phyloP scores from a whole-genome alignment of 1,284 basidiomycete genomes.

The Malassezia equina region DNA sequence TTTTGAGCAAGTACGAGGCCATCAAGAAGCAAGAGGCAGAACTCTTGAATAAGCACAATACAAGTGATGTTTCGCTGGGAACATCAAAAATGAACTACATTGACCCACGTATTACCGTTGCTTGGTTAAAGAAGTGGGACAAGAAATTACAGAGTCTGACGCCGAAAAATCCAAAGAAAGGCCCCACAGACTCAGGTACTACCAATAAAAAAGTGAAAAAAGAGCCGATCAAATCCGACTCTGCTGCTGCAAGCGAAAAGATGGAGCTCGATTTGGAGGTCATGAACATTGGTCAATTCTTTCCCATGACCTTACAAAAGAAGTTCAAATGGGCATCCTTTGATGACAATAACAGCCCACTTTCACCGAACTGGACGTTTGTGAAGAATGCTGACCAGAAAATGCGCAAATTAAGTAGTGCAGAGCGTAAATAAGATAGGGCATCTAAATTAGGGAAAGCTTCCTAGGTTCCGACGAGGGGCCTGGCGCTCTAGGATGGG shows the following conservation, averaged over 20 bases:
- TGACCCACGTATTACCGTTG: constrained; percentile 44
- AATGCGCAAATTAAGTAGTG: constrained; percentile 35
- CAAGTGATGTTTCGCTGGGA: constrained; percentile 39
- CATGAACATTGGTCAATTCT: constrained; percentile 40
- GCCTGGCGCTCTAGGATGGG: no score
- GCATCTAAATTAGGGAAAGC: no score
- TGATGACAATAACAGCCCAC: constrained; percentile 29
- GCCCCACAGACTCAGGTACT: constrained; percentile 9
- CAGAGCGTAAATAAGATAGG: constrained; percentile 18
- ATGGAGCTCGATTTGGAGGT: constrained; percentile 42
- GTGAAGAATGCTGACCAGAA: constrained; percentile 37
- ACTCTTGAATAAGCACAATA: constrained; percentile 42
- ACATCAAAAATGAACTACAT: constrained; percentile 48
- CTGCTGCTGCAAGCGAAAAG: constrained; percentile 35
- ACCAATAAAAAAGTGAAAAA: constrained; percentile 26
- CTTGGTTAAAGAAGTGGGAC: constrained; percentile 48
- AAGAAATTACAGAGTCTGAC: constrained; percentile 21
- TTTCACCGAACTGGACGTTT: constrained; percentile 34
- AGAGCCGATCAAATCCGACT: constrained; percentile 18
- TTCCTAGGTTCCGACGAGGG: no score
- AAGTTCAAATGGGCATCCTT: constrained; percentile 45
- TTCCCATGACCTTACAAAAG: constrained; percentile 45
- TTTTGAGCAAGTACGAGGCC: constrained; percentile 50
- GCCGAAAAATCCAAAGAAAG: constrained; percentile 11
- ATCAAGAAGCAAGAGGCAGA: constrained; percentile 43